Evolutionary conservation across 1,284 basidiomycete species (phyloP).

Genomic region (Austropuccinia psidii): DNA sequence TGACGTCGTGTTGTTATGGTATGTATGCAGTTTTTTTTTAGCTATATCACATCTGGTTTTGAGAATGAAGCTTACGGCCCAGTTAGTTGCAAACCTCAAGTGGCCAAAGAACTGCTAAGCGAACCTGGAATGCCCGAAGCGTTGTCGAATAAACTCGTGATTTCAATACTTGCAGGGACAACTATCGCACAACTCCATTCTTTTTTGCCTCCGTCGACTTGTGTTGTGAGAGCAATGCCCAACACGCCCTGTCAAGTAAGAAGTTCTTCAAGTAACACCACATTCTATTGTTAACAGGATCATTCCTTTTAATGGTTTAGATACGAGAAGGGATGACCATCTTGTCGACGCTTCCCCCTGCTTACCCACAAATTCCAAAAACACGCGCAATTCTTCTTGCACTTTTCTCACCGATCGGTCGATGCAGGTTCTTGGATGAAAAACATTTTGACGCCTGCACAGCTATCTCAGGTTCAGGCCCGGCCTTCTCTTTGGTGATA

Average conservation of each 20-base stretch:
- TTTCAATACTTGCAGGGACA: slow-evolving; percentile 93
- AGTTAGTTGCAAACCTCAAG: slow-evolving; percentile 81
- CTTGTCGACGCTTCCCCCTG: slow-evolving; percentile 61
- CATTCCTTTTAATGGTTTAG: slow-evolving; percentile 51
- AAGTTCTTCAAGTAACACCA: background rate
- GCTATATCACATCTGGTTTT: background rate
- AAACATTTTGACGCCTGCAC: slow-evolving; percentile 98
- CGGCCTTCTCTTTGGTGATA: slow-evolving; percentile 93
- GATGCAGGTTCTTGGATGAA: slow-evolving; percentile 87
- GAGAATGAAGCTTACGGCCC: background rate
- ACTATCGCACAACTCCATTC: slow-evolving; percentile 70
- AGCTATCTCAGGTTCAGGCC: slow-evolving; percentile 88
- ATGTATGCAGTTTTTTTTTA: slow-evolving; percentile 42
- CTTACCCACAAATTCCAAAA: slow-evolving; percentile 52
- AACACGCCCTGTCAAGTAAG: slow-evolving; percentile 90
- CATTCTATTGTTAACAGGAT: background rate
- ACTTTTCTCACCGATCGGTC: slow-evolving; percentile 90
- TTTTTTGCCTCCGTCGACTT: slow-evolving; percentile 69
- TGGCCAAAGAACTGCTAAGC: slow-evolving; percentile 66
- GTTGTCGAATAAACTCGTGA: slow-evolving; percentile 77
- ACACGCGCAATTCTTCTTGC: slow-evolving; percentile 73
- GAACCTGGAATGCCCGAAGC: slow-evolving; percentile 79
- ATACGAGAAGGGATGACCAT: slow-evolving; percentile 97
- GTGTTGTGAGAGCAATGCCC: slow-evolving; percentile 92
- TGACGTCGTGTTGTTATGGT: slow-evolving; percentile 85